Percentiles rank a stretch among this genome's conserved stretches.
Evolutionary conservation across 345 rosid genomes (phyloP).

Genomic region (Psidium friedrichsthalianum): DNA sequence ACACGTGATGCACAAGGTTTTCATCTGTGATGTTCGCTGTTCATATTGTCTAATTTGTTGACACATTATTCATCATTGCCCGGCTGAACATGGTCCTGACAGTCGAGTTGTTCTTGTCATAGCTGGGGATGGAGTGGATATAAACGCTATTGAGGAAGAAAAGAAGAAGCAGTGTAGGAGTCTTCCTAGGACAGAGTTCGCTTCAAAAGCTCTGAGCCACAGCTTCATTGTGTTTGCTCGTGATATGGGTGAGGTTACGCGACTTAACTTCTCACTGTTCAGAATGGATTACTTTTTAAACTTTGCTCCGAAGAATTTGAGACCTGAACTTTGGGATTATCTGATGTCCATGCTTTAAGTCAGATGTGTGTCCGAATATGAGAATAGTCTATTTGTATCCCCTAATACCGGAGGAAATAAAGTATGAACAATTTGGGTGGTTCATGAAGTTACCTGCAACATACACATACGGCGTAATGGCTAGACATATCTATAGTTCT

Average conservation of each 20-base stretch:
- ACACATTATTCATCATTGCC: conserved; percentile 5
- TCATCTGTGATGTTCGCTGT: neutral
- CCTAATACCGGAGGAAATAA: neutral
- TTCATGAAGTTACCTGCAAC: neutral
- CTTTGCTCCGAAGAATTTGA: neutral
- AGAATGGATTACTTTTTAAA: neutral
- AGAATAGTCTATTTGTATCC: neutral
- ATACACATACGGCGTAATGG: neutral
- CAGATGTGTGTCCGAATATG: no score
- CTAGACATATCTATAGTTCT: neutral
- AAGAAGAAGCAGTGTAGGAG: conserved; percentile 56
- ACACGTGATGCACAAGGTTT: neutral
- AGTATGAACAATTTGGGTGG: neutral
- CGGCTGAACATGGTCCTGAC: conserved; percentile 99
- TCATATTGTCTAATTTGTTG: neutral
- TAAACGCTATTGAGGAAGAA: conserved; percentile 68
- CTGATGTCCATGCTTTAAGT: neutral
- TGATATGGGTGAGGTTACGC: conserved; percentile 74
- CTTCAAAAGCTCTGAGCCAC: conserved; percentile 75
- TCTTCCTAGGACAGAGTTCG: conserved; percentile 82
- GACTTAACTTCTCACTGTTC: neutral
- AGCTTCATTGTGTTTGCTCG: conserved; percentile 69
- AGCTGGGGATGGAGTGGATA: conserved; percentile 64
- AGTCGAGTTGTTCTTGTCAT: conserved; percentile 91
- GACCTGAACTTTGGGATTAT: neutral